phyloP scores from a whole-genome alignment of 2,329 filamentous ascomycete species.

The Xylaria sp. region DNA sequence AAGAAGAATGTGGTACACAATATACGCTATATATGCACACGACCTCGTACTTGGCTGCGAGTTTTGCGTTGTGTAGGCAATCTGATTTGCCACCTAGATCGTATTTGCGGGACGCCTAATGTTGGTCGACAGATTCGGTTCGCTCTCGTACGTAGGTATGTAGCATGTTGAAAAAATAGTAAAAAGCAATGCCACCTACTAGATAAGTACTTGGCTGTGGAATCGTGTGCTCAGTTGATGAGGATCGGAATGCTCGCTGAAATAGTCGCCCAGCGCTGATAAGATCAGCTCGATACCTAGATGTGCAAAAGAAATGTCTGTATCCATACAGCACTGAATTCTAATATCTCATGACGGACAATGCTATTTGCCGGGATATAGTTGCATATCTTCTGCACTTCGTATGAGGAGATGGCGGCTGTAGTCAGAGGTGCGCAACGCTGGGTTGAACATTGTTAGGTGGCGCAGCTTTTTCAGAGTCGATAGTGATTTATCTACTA shows the following conservation, averaged over 20 bases:
- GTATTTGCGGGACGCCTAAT: slow-evolving; percentile 27
- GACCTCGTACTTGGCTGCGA: slow-evolving; percentile 25
- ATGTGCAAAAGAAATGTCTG: background rate
- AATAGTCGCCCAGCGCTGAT: slow-evolving; percentile 6
- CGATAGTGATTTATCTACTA: too few relatives aligned
- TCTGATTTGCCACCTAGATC: slow-evolving; percentile 29
- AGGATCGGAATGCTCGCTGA: background rate
- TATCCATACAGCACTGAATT: background rate
- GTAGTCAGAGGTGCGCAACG: slow-evolving; percentile 16
- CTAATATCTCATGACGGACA: background rate
- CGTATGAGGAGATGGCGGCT: background rate
- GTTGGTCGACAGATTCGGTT: slow-evolving; percentile 13
- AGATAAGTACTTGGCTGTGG: too few relatives aligned
- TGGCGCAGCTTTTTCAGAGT: slow-evolving; percentile 16
- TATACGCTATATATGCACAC: slow-evolving; percentile 27
- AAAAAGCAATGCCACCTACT: slow-evolving; percentile 4
- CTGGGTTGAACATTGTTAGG: slow-evolving; percentile 5
- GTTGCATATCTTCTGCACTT: too few relatives aligned
- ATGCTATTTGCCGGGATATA: background rate
- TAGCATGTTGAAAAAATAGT: background rate
- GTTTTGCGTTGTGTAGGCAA: background rate
- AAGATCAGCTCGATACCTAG: too few relatives aligned
- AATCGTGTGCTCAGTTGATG: too few relatives aligned
- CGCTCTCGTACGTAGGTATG: background rate
- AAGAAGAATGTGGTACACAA: slow-evolving; percentile 6